These are phyloP conservation scores for Lithocarpus polystachyus DNA, from an alignment of 306 rosid genomes.

Conservation along the genomic window DNA sequence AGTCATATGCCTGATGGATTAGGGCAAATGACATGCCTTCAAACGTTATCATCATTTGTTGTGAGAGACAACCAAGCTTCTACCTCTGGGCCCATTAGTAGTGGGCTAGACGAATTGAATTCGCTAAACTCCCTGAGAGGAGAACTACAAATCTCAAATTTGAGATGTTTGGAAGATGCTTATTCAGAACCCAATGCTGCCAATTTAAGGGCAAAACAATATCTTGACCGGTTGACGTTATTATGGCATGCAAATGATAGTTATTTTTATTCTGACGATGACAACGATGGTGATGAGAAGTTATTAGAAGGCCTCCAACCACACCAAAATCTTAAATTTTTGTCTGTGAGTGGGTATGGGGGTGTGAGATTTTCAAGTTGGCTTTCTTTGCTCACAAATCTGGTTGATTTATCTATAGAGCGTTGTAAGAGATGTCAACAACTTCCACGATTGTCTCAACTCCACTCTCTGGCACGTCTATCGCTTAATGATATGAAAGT, in stretches of 20 bases:
- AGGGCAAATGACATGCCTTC: neutral
- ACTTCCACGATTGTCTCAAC: neutral
- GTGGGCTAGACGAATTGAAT: neutral
- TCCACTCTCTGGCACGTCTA: neutral
- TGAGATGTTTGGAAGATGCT: neutral
- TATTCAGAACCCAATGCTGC: neutral
- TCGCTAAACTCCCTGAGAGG: neutral
- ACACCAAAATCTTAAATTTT: too few relatives aligned
- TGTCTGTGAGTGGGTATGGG: too few relatives aligned
- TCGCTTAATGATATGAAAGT: neutral
- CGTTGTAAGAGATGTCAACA: neutral
- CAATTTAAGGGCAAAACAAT: neutral
- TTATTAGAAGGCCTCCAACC: too few relatives aligned
- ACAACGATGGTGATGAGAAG: too few relatives aligned
- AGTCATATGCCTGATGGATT: too few relatives aligned
- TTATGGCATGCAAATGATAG: rapidly evolving
- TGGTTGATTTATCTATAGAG: neutral
- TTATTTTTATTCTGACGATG: rapidly evolving
- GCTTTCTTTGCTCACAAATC: too few relatives aligned
- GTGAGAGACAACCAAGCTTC: neutral
- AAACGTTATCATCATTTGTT: neutral
- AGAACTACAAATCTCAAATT: neutral
- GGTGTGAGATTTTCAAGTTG: too few relatives aligned
- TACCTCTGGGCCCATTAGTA: neutral
- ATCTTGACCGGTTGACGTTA: neutral